phyloP scores from a whole-genome alignment of 2,329 filamentous ascomycete genomes.

The Neonectria ditissima region DNA sequence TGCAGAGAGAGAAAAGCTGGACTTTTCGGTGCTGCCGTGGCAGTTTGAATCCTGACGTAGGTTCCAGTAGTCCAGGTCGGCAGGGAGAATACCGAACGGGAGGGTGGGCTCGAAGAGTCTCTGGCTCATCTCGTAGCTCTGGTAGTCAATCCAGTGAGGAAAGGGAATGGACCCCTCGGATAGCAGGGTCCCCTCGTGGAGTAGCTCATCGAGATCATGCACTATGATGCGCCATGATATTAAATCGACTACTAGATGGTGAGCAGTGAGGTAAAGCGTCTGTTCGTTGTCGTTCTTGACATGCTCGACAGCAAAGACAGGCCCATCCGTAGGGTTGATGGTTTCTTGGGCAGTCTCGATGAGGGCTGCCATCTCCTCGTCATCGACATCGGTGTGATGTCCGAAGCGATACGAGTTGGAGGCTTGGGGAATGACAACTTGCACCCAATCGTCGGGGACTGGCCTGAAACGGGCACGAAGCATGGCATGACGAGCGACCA shows the following conservation, averaged over 20 bases:
- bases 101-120: conserved; percentile 47
- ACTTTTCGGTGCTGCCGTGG: conserved; percentile 57
- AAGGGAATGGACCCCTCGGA: conserved; percentile 61
- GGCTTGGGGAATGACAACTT: conserved; percentile 56
- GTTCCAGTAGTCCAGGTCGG: conserved; percentile 62
- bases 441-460: conserved; percentile 57
- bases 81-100: conserved; percentile 54
- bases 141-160: conserved; percentile 61
- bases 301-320: conserved; percentile 63
- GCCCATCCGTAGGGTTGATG: conserved; percentile 63
- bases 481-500: conserved; percentile 65
- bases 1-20: conserved; percentile 57
- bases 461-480: conserved; percentile 60
- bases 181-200: conserved; percentile 57
- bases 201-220: conserved; percentile 62
- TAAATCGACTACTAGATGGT: conserved; percentile 64
- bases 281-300: conserved; percentile 61
- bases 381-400: conserved; percentile 55
- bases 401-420: conserved; percentile 58
- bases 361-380: conserved; percentile 56
- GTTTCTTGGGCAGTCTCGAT: conserved; percentile 56
- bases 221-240: conserved; percentile 64
- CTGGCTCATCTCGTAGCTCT: conserved; percentile 53
- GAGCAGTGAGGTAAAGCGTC: conserved; percentile 62
- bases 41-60: conserved; percentile 57